phyloP scores from a whole-genome alignment of 2,329 filamentous ascomycete species.

The Colletotrichum nymphaeae region DNA sequence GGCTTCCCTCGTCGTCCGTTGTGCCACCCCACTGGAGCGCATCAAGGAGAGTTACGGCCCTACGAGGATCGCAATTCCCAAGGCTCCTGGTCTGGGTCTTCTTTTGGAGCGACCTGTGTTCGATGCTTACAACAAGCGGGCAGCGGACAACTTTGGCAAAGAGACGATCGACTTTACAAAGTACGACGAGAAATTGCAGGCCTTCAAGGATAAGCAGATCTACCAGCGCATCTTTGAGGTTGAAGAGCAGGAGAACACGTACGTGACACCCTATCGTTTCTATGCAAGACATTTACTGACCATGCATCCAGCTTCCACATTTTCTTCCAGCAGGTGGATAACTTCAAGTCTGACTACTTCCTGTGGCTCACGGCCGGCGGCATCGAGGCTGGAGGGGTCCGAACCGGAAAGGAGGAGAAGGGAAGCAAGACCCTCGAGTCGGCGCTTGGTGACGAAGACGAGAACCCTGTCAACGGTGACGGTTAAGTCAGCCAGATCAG shows the following conservation, averaged over 20 bases:
- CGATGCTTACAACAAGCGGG: slow-evolving; percentile 84
- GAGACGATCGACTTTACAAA: slow-evolving; percentile 82
- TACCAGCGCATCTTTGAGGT: slow-evolving; percentile 92
- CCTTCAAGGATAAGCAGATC: slow-evolving; percentile 92
- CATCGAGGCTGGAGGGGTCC: slow-evolving; percentile 68
- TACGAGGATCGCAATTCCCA: slow-evolving; percentile 86
- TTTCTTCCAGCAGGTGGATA: slow-evolving; percentile 84
- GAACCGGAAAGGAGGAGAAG: slow-evolving; percentile 53
- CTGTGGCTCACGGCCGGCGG: slow-evolving; percentile 80
- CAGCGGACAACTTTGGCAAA: slow-evolving; percentile 70
- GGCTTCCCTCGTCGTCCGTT: slow-evolving; percentile 85
- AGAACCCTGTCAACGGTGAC: slow-evolving; percentile 59
- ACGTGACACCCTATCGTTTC: slow-evolving; percentile 53
- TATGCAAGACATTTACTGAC: slow-evolving; percentile 30
- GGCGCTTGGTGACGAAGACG: slow-evolving; percentile 55
- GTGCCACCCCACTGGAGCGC: slow-evolving; percentile 78
- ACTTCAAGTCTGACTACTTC: slow-evolving; percentile 78
- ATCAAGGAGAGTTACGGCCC: slow-evolving; percentile 80
- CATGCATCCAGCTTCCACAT: slow-evolving; percentile 71
- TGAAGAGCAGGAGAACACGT: slow-evolving; percentile 89
- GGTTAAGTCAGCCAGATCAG: slow-evolving; percentile 41
- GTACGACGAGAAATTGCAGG: slow-evolving; percentile 81
- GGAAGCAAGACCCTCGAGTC: slow-evolving; percentile 49
- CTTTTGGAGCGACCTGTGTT: slow-evolving; percentile 93
- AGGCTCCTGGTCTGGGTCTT: slow-evolving; percentile 89